These are phyloP conservation scores for Globisporangium viniferum DNA, from an alignment of 352 stramenopile genomes.

Conservation along the genomic window DNA sequence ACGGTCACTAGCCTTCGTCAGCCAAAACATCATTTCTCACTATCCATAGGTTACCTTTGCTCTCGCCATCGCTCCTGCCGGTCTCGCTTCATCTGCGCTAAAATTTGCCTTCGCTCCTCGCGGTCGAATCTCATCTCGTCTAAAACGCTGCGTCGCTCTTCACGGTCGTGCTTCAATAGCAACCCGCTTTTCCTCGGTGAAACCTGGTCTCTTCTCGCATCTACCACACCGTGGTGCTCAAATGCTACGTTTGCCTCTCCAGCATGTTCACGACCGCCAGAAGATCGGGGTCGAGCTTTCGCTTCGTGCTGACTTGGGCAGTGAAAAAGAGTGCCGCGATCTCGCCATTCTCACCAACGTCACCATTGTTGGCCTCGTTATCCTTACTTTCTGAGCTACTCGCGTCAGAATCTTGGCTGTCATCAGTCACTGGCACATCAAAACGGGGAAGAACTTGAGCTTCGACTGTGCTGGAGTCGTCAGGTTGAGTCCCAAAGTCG, in stretches of 20 bases:
- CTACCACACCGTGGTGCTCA: background rate
- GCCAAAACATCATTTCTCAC: too few species aligned
- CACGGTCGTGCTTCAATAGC: background rate
- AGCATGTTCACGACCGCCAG: background rate
- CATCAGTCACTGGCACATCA: too few species aligned
- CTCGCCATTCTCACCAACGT: too few species aligned
- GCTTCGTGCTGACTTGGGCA: background rate
- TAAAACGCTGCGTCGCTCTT: background rate
- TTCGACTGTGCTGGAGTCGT: too few species aligned
- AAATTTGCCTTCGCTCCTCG: background rate
- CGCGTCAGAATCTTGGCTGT: too few species aligned
- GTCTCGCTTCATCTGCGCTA: background rate
- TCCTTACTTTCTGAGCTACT: too few species aligned
- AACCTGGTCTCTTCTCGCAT: background rate
- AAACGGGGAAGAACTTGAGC: too few species aligned
- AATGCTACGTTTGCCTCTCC: background rate
- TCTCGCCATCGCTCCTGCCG: background rate
- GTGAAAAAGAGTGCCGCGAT: too few species aligned
- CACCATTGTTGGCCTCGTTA: too few species aligned
- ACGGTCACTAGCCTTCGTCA: background rate
- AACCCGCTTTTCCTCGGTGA: background rate
- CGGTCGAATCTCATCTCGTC: background rate
- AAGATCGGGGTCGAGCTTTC: background rate
- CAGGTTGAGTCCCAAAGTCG: too few species aligned
- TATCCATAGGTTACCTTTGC: background rate